Conservation (phyloP, 352 stramenopile species). For the Nothophytophthora sp. region DNA sequence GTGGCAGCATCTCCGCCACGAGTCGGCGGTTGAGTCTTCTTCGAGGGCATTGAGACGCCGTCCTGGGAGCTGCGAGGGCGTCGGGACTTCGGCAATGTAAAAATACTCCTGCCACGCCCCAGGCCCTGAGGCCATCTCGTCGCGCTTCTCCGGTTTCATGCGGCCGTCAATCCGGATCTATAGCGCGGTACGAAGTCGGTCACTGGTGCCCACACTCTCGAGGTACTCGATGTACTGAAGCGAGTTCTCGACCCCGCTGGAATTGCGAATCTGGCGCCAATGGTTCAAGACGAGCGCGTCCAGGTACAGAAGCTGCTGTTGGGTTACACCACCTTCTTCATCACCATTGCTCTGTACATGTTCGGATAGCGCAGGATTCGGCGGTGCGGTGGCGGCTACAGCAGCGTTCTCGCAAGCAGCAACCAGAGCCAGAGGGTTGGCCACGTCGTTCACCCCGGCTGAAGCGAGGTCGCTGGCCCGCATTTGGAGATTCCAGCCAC, state of each 20-base stretch:
- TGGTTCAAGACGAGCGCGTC: slow-evolving; percentile 61
- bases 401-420: slow-evolving; percentile 24
- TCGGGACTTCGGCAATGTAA: no score
- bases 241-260: slow-evolving; percentile 32
- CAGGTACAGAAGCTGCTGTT: slow-evolving; percentile 60
- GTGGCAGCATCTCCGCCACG: no score
- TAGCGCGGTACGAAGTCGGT: no score
- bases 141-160: no score
- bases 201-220: slow-evolving; percentile 23
- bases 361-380: slow-evolving; percentile 23
- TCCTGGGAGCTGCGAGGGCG: no score
- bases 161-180: no score
- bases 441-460: neutral
- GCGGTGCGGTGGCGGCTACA: slow-evolving; percentile 7
- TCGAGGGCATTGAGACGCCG: no score
- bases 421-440: slow-evolving; percentile 14
- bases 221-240: slow-evolving; percentile 55
- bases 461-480: slow-evolving; percentile 19
- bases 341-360: slow-evolving; percentile 42
- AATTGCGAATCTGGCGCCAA: slow-evolving; percentile 40
- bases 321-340: slow-evolving; percentile 28
- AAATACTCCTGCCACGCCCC: no score
- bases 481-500: slow-evolving; percentile 49
- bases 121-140: no score
- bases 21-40: no score